A percentile compares a stretch with the other conserved stretches of the same genome.
Conservation (phyloP, 192 early-diverging fungal genomes). For the Powellomyces hirtus region DNA sequence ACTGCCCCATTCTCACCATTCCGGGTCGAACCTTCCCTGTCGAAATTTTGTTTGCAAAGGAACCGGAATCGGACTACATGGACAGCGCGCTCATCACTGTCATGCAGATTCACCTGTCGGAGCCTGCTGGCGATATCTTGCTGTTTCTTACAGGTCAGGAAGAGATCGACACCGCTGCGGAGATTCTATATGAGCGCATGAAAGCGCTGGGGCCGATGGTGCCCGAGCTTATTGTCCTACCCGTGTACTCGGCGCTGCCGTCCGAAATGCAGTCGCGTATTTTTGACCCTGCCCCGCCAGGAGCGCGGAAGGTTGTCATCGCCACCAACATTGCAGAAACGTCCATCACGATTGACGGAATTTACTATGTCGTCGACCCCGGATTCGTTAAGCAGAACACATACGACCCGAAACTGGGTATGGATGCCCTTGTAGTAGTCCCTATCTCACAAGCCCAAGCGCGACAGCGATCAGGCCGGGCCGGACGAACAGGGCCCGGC, state of each 20-base stretch:
- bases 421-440: slow-evolving; percentile 96
- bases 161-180: slow-evolving; percentile 85
- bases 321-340: slow-evolving; percentile 99
- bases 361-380: slow-evolving; percentile 96
- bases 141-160: slow-evolving; percentile 98
- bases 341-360: slow-evolving; percentile 94
- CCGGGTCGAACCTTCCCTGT: slow-evolving; percentile 94
- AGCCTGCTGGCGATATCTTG: slow-evolving; percentile 90
- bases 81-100: slow-evolving; percentile 90
- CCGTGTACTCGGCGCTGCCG: slow-evolving; percentile 95
- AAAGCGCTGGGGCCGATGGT: slow-evolving; percentile 67
- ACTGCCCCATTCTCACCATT: slow-evolving; percentile 95
- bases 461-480: slow-evolving; percentile 90
- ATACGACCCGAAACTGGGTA: slow-evolving; percentile 92
- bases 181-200: slow-evolving; percentile 74
- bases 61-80: slow-evolving; percentile 92
- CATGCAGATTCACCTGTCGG: slow-evolving; percentile 95
- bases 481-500: slow-evolving; percentile 93
- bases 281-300: slow-evolving; percentile 95
- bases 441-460: slow-evolving; percentile 94
- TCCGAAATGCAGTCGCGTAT: slow-evolving; percentile 96
- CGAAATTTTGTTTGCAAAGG: slow-evolving; percentile 90
- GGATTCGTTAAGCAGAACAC: slow-evolving; percentile 96
- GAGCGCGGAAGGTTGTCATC: slow-evolving; percentile 89
- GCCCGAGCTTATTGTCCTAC: slow-evolving; percentile 87